These are phyloP conservation scores for Suillus bovinus DNA, from an alignment of 768 basidiomycete species.

Conservation along the genomic window DNA sequence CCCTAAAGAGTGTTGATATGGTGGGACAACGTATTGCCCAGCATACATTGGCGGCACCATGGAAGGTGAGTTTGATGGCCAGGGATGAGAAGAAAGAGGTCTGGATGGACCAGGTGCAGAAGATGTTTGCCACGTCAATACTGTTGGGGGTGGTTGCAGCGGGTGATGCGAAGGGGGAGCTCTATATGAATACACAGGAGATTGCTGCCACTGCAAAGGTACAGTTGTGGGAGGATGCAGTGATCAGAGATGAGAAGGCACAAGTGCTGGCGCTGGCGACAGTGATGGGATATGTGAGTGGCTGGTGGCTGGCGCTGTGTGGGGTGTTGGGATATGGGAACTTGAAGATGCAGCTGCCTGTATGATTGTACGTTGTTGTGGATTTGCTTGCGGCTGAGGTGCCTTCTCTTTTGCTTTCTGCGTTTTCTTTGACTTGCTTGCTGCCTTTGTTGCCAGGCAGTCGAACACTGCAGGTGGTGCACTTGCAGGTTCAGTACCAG, in stretches of 20 bases:
- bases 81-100: background rate
- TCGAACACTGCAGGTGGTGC: too few species aligned
- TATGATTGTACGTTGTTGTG: background rate
- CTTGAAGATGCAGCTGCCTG: background rate
- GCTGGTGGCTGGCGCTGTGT: too few species aligned
- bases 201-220: background rate
- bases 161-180: background rate
- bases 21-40: background rate
- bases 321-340: background rate
- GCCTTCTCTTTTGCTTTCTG: too few species aligned
- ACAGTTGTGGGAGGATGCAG: background rate
- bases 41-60: background rate
- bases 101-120: background rate
- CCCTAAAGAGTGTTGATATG: background rate
- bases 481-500: background rate
- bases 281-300: background rate
- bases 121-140: background rate
- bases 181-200: background rate
- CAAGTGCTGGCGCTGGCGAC: too few species aligned
- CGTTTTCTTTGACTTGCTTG: too few species aligned
- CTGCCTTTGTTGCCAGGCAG: too few species aligned
- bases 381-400: too few species aligned
- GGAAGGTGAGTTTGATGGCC: background rate
- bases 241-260: background rate
- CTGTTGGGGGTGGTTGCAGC: background rate